Conservation (phyloP, 1,284 basidiomycete genomes). For the Microbotryum saponariae region DNA sequence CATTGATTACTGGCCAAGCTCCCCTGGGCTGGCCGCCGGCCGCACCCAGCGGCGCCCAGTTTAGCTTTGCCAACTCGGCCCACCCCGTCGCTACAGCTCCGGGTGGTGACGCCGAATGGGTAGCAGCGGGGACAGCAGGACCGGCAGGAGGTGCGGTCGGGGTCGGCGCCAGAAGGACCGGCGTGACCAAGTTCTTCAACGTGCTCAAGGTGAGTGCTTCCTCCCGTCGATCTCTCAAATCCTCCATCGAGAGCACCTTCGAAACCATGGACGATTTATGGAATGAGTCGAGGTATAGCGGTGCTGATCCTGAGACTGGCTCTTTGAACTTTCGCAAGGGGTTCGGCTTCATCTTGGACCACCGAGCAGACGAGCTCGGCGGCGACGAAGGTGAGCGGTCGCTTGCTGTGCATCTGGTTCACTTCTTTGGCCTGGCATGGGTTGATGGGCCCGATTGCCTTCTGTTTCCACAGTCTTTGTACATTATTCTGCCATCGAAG, state of each 20-base stretch:
- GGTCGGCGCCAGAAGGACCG: slow-evolving; percentile 1
- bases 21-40: too few relatives aligned
- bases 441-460: not conserved
- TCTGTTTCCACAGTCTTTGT: slow-evolving; percentile 18
- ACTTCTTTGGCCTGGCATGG: not conserved
- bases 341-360: slow-evolving; percentile 28
- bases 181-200: slow-evolving; percentile 26
- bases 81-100: too few relatives aligned
- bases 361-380: slow-evolving; percentile 9
- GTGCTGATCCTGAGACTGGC: not conserved
- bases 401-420: not conserved
- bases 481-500: slow-evolving; percentile 23
- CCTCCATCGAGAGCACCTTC: not conserved
- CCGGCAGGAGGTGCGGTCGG: too few relatives aligned
- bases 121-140: too few relatives aligned
- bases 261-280: not conserved
- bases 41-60: too few relatives aligned
- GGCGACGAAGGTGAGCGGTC: slow-evolving; percentile 9
- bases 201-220: slow-evolving; percentile 15
- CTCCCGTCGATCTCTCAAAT: not conserved
- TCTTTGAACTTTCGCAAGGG: slow-evolving; percentile 6
- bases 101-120: too few relatives aligned
- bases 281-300: not conserved
- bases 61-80: too few relatives aligned
- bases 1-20: too few relatives aligned